These are phyloP conservation scores for Arabidopsis lyrata DNA, from an alignment of 441 rosid genomes.

Conservation along the genomic window DNA sequence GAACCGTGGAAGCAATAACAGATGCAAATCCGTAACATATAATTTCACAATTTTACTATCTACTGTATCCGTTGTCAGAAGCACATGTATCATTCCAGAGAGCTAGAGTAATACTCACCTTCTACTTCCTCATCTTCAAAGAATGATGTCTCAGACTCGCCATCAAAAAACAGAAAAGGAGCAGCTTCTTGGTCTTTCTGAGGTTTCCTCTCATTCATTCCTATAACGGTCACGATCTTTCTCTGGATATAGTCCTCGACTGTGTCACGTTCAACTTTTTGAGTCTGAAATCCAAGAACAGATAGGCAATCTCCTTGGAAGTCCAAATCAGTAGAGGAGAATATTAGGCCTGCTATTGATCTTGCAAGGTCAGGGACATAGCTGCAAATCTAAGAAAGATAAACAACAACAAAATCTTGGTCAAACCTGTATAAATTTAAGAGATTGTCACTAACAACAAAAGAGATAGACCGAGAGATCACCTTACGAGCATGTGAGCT, in stretches of 20 bases:
- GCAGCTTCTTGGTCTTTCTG: conserved; percentile 60
- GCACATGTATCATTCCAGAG: conserved; percentile 44
- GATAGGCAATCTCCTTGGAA: conserved; percentile 81
- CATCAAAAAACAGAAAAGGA: conserved; percentile 66
- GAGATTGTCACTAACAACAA: conserved; percentile 1
- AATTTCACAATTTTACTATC: conserved; percentile 6
- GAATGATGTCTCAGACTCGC: conserved; percentile 44
- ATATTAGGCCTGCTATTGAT: conserved; percentile 75
- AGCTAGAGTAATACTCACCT: conserved; percentile 50
- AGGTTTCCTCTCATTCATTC: conserved; percentile 68
- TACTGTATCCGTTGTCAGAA: conserved; percentile 12
- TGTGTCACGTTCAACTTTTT: conserved; percentile 45
- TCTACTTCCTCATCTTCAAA: conserved; percentile 56
- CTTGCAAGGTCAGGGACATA: conserved; percentile 92
- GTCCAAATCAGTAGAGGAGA: conserved; percentile 66
- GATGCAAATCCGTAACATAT: background rate
- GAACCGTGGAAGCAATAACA: conserved; percentile 18
- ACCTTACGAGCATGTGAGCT: conserved; percentile 83
- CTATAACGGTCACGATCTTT: conserved; percentile 73
- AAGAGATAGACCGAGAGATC: background rate
- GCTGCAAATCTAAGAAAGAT: conserved; percentile 63
- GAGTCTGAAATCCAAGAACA: conserved; percentile 68
- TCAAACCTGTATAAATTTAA: background rate
- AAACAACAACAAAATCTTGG: background rate
- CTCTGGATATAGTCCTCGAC: conserved; percentile 68